Percentiles rank a stretch among this genome's conserved stretches.
Conservation (phyloP, 345 rosid species). For the Populus nigra region DNA sequence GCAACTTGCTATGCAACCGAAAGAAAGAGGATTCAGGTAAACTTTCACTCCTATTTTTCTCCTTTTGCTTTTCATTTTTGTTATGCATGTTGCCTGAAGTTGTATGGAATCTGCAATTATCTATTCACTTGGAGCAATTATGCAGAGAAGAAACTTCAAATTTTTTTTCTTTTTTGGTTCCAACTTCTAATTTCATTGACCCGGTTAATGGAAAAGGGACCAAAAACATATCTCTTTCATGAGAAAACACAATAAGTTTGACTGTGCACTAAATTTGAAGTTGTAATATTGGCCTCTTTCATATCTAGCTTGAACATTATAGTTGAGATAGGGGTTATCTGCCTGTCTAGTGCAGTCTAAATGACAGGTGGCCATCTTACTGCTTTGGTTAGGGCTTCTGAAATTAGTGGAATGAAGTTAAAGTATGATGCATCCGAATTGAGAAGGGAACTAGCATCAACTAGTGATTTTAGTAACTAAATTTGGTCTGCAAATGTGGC, state of each 20-base stretch:
- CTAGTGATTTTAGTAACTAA: not conserved
- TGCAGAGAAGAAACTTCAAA: constrained; percentile 2
- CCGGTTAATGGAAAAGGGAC: not conserved
- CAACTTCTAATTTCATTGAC: not conserved
- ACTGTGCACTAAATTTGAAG: no score
- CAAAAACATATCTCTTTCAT: not conserved
- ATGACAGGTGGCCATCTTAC: not conserved
- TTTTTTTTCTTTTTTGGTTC: not conserved
- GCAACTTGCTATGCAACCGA: constrained; percentile 77
- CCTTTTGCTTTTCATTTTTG: constrained; percentile 8
- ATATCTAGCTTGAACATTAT: not conserved
- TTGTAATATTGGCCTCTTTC: not conserved
- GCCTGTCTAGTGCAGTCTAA: not conserved
- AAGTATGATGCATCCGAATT: not conserved
- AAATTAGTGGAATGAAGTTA: not conserved
- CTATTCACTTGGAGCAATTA: no score
- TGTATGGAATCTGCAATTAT: not conserved
- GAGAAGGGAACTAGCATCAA: not conserved
- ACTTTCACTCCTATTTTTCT: constrained; percentile 13
- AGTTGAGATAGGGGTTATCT: not conserved
- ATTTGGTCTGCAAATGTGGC: no score
- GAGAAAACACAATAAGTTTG: not conserved
- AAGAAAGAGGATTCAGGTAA: constrained; percentile 57
- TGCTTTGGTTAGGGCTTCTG: not conserved
- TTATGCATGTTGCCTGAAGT: not conserved